Base-by-base conservation (phyloP, 345 rosid species). In the Excoecaria cochinchinensis region DNA sequence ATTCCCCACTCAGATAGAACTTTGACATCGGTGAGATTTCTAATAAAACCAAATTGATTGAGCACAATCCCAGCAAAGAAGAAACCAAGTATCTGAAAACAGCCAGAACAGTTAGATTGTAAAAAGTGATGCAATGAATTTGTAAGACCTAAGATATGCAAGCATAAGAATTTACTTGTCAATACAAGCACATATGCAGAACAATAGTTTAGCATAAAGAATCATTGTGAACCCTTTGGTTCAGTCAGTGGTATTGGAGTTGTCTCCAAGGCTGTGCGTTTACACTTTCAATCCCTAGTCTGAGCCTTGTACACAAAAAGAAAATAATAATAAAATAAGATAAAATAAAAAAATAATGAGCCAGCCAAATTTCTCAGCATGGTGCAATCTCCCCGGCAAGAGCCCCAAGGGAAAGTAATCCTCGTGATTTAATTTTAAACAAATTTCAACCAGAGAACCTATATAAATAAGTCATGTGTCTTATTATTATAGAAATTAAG, bases 1-100 rank as follows among this genome's bases (percentile, higher is more conserved):
- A 95, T 91, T 69, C 99, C 99, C 99, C 99, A 95, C 73, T 95
- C 99, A 14, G 99, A 95, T 42, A 95, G 90, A 66, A 92, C 88
- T 85, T 95, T 95, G 78, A 95, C 94, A 85, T 95, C 99, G 31
- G 92, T 88, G 51, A 95, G 88, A 81, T 95, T 92, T 81, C 99
- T 86, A 75, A 95, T 95, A 70, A 92, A 69, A 65, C 94, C 97
- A 88, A 95, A 86, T 66, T 92, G 99, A 83, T 92, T 94, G 69
- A 94, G 95, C 44, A 94, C 91, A 76, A 94, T 72, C 62, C 99
- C 97, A 57, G 99, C 97, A 85, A 91, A 95, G 85, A 95, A 95
- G 92, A 95, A 95, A 73, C 99, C 99, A 76, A 95, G 99, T 75
- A 95, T 91, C 99, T 95, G 90, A 71, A 77, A 67, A 71, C 84